Evolutionary conservation across 208 protist species (phyloP).

Genomic region (Novymonas esmeraldas): DNA sequence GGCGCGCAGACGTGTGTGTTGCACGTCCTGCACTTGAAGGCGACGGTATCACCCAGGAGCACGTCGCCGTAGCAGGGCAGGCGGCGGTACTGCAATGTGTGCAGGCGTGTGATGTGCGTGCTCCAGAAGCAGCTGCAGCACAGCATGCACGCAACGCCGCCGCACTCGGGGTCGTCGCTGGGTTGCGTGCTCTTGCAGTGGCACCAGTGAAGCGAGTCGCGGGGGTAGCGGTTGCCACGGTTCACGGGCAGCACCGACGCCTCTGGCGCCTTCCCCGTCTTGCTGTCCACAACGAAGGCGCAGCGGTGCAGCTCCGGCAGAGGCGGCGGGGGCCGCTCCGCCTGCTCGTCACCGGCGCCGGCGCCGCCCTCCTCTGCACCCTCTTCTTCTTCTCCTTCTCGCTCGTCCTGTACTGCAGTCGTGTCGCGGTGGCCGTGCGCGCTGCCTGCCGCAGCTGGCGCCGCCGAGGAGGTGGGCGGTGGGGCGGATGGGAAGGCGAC

Average conservation of each 20-base stretch:
- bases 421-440: neutral
- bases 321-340: conserved; percentile 1
- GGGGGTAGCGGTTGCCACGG: conserved; percentile 78
- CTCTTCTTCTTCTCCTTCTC: neutral
- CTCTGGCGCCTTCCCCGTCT: conserved; percentile 49
- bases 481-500: neutral
- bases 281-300: conserved; percentile 74
- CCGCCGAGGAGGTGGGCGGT: neutral
- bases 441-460: too few species aligned
- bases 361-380: neutral
- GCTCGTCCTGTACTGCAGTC: neutral
- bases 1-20: conserved; percentile 70
- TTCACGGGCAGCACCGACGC: conserved; percentile 61
- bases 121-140: conserved; percentile 84
- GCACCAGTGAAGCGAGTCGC: conserved; percentile 69
- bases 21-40: conserved; percentile 75
- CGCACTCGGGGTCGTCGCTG: conserved; percentile 63
- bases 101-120: conserved; percentile 67
- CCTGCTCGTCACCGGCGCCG: neutral
- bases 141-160: conserved; percentile 77
- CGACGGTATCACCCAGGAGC: conserved; percentile 62
- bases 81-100: conserved; percentile 50
- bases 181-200: conserved; percentile 71
- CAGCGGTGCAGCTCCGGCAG: conserved; percentile 50
- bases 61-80: conserved; percentile 88